Evolutionary conservation across 805 yeast species (phyloP), one percentile per base, ranked within the genome.

Genomic region (Candida incommunis): DNA sequence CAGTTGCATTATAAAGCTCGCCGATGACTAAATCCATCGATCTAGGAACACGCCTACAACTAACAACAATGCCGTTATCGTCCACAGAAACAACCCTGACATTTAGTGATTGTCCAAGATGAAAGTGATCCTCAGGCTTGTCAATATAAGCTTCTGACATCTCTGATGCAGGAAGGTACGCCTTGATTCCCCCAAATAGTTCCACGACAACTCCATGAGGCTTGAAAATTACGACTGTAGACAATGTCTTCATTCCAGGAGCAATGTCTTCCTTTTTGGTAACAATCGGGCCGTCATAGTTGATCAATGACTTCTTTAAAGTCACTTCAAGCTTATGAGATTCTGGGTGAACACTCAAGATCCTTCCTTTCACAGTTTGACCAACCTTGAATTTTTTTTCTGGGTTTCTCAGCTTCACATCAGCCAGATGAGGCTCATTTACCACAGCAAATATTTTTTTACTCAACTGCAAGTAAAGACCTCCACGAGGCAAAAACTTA

Each of bases 381-480:
- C 96, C 97, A 40, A 80, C 77, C 62, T 83, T 84, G 70, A 80
- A 90, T 56, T 86, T 85, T 68, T 92, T 75, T 64, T 92, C 97
- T 3, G 98, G 98, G 57, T 90, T 81, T 2, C 77, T 76, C 50
- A 90, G 69, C 58, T 78, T 80, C 47, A 82, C 72, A 61, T 92
- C 99, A 52, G 94, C 80, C 62, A 92, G 74, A 55, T 90, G 95
- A 22, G 66, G 57, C 23, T 76, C 68, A 13, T 84, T 80, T 23
- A 85, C 97, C 50, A 72, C 65, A 3, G 86, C 98, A 40, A 72
- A 78, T 42, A 74, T 71, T 7, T 64, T 67, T 44, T 76, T 78
- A 48, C 79, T 77, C 9, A 86, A 56, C 54, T 74, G 76, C 24
- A 92, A 70, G 25, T 75, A 60, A 24, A 92, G 70, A 21, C 96